These are phyloP conservation scores for Aspergillus bombycis DNA, from an alignment of 2,329 filamentous ascomycete genomes.

Conservation along the genomic window DNA sequence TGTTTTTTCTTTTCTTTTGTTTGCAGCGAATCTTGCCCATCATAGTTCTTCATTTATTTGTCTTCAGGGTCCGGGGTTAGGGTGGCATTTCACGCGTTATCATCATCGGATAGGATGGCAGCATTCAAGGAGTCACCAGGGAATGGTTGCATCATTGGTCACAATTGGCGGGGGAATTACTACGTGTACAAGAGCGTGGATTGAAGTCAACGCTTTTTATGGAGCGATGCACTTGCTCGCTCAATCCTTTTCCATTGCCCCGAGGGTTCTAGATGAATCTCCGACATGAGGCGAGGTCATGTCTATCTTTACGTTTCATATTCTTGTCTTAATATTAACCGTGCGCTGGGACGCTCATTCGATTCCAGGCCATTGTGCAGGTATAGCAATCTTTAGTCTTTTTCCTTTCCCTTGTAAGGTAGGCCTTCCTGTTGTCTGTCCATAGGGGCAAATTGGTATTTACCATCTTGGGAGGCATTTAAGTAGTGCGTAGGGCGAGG, in stretches of 20 bases:
- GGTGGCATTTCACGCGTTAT: conserved; percentile 15
- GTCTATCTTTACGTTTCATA: conserved; percentile 22
- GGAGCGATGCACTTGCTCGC: conserved; percentile 11
- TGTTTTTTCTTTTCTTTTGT: conserved; percentile 15
- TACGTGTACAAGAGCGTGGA: conserved; percentile 8
- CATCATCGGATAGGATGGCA: conserved; percentile 20
- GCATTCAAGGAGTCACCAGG: conserved; percentile 27
- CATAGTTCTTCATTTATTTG: conserved; percentile 10
- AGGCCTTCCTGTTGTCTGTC: background rate
- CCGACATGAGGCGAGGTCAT: conserved; percentile 8
- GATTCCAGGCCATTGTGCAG: conserved; percentile 4
- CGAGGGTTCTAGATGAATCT: conserved; percentile 16
- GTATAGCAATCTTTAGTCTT: background rate
- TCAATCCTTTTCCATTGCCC: conserved; percentile 3
- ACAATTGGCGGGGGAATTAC: conserved; percentile 21
- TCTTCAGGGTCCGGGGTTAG: conserved; percentile 14
- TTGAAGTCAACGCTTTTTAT: conserved; percentile 11
- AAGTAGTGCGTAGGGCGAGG: background rate
- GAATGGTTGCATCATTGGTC: conserved; percentile 24
- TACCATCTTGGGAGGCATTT: background rate
- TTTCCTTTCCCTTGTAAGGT: background rate
- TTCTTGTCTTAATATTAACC: conserved; percentile 24
- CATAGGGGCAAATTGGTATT: background rate
- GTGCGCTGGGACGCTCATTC: conserved; percentile 26
- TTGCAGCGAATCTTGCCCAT: conserved; percentile 16